A percentile compares a stretch with the other conserved stretches of the same genome.
Evolutionary conservation across 306 rosid genomes (phyloP).

Genomic region (Trichosanthes cucumerina): DNA sequence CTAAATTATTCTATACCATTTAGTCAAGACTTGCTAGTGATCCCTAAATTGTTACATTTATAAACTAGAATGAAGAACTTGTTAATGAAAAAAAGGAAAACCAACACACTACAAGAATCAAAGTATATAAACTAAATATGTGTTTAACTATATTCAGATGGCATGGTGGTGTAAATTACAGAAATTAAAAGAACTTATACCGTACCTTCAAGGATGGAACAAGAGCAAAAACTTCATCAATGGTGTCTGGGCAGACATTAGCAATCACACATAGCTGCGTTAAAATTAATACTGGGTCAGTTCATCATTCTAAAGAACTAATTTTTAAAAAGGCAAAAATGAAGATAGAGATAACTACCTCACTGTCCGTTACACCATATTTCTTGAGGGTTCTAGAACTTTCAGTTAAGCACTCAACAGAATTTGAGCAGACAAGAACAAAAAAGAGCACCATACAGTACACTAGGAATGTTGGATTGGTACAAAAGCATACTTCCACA

Average conservation of each 20-base stretch:
- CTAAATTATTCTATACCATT: background rate
- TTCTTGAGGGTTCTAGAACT: conserved; percentile 42
- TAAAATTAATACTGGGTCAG: conserved; percentile 17
- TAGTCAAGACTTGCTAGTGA: background rate
- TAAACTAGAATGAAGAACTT: background rate
- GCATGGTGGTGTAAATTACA: background rate
- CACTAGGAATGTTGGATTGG: background rate
- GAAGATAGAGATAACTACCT: conserved; percentile 40
- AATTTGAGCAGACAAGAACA: background rate
- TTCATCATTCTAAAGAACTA: background rate
- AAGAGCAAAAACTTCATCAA: conserved; percentile 73
- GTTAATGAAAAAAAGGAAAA: background rate
- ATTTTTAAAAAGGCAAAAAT: background rate
- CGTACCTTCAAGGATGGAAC: conserved; percentile 76
- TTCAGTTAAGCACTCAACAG: conserved; percentile 52
- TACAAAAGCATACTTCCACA: background rate
- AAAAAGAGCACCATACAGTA: background rate
- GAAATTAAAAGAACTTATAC: background rate
- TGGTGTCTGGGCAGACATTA: conserved; percentile 61
- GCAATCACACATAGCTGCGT: conserved; percentile 76
- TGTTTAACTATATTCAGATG: background rate
- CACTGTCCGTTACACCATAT: conserved; percentile 48
- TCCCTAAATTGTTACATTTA: background rate
- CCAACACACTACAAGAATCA: background rate
- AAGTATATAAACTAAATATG: background rate